Base-by-base conservation (phyloP, 768 basidiomycete species). In the Pleurotus cornucopiae region DNA sequence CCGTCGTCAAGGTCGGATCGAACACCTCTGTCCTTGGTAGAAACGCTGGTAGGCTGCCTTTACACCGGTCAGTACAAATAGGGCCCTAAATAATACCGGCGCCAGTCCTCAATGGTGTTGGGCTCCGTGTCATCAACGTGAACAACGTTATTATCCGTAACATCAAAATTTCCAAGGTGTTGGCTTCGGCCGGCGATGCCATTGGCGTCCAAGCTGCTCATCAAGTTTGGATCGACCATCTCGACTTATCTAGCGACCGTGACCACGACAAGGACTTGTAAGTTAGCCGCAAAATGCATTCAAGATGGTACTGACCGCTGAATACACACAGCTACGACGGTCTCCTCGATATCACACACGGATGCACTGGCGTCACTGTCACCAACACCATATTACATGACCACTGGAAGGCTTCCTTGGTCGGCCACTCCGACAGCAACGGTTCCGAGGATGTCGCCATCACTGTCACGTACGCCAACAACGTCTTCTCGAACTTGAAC, bases 141-240 rank as follows among this genome's bases (percentile, higher is more conserved):
- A 63, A 56, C 38, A 79, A 79, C 55, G 77, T 79, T 52, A 79
- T 79, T 63, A 73, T 79, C 58, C 72, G 78, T 30, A 79, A 79
- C 59, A 65, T 79, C 63, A 78, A 76, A 60, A 74, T 79, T 51
- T 73, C 74, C 26, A 79, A 78, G 63, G 78, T 79, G 25, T 63
- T 78, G 1, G 77, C 77, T 21, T 60, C 57, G 1, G 72, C 71
- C 49, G 78, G 78, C 34, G 78, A 79, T 63, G 76, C 75, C 26
- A 68, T 79, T 37, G 77, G 73, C 25, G 69, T 77, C 49, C 76
- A 77, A 55, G 60, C 66, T 13, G 61, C 76, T 9, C 64, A 63
- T 52, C 67, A 73, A 56, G 74, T 78, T n/a, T 78, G 75, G 75
- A 56, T 78, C 53, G 76, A 78, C 65, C 77, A 78, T 54, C 61